A percentile compares a stretch with the other conserved stretches of the same genome.
Evolutionary conservation across 2,329 filamentous ascomycete genomes (phyloP).

Genomic region (Beauveria australis): DNA sequence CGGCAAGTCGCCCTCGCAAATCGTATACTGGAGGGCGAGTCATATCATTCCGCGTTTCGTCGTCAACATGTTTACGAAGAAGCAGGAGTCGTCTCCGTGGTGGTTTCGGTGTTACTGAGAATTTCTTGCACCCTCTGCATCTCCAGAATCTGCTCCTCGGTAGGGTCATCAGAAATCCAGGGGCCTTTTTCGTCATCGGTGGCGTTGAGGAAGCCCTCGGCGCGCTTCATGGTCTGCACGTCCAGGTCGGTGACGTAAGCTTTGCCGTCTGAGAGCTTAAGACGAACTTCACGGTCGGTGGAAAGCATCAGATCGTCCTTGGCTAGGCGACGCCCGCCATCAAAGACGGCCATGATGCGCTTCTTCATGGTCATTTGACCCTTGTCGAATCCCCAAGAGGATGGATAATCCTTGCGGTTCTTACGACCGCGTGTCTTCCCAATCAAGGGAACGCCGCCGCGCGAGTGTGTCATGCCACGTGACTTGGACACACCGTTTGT

Average conservation of each 20-base stretch:
- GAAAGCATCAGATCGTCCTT: conserved; percentile 99
- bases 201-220: conserved; percentile 73
- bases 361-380: conserved; percentile 99
- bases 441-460: conserved; percentile 56
- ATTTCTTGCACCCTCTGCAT: conserved; percentile 54
- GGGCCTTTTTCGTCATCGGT: conserved; percentile 81
- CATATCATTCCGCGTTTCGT: background rate
- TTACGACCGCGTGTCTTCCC: conserved; percentile 64
- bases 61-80: background rate
- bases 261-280: conserved; percentile 67
- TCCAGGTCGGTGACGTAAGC: conserved; percentile 90
- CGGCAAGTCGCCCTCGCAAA: background rate
- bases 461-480: conserved; percentile 68
- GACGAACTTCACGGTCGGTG: conserved; percentile 85
- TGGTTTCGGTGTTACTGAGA: conserved; percentile 21
- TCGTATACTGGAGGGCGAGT: conserved; percentile 7
- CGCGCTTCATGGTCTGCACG: conserved; percentile 78
- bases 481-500: conserved; percentile 55
- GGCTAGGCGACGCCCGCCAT: conserved; percentile 77
- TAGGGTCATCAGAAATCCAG: conserved; percentile 69
- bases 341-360: conserved; percentile 86
- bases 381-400: conserved; percentile 85
- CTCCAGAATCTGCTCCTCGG: conserved; percentile 49
- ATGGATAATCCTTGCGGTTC: conserved; percentile 87
- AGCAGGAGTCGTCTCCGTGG: background rate